Base-by-base conservation (phyloP, 768 basidiomycete species). In the Baorangia bicolor region DNA sequence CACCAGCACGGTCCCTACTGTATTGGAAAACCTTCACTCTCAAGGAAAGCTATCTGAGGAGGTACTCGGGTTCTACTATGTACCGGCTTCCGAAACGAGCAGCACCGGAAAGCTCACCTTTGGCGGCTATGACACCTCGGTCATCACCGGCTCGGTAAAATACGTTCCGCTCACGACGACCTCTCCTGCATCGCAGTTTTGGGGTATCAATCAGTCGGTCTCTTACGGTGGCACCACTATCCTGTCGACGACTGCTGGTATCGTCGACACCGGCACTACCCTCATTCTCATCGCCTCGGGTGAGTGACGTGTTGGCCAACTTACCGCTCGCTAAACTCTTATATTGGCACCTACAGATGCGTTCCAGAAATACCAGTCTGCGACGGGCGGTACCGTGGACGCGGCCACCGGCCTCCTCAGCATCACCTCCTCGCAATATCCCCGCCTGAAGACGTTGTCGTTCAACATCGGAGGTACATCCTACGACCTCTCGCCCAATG, bases 21-120 rank as follows among this genome's bases (percentile, higher is more conserved):
- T 77, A 13, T 65, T 59, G 18, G 69, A 76, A 64, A 75, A 69
- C 54, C 67, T 75, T 12, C 68, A 54, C 52, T 53, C 34, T 18
- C 67, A 72, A 51, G 66, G 69, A 25, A 51, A 51, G 5, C 72
- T 75, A 44, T 52, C 43, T 11, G 30, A 58, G 13, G 58, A 66
- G 13, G 58, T 69, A 5, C 58, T 76, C 45, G 70, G 70, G 14
- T 55, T 75, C 30, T 74, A 64, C 41, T 75, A 67, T 55, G 61
- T 59, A 25, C 70, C 69, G 5, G 39, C 56, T 30, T 61, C 41
- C 54, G 71, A 48, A n/a, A n/a, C n/a, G n/a, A n/a, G n/a, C n/a
- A n/a, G n/a, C n/a, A n/a, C n/a, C n/a, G n/a, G n/a, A n/a, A n/a
- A n/a, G n/a, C n/a, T n/a, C n/a, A n/a, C n/a, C n/a, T n/a, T n/a